A percentile compares a stretch with the other conserved stretches of the same genome.
phyloP scores from a whole-genome alignment of 2,329 filamentous ascomycete species.

The Aspergillus texensis region DNA sequence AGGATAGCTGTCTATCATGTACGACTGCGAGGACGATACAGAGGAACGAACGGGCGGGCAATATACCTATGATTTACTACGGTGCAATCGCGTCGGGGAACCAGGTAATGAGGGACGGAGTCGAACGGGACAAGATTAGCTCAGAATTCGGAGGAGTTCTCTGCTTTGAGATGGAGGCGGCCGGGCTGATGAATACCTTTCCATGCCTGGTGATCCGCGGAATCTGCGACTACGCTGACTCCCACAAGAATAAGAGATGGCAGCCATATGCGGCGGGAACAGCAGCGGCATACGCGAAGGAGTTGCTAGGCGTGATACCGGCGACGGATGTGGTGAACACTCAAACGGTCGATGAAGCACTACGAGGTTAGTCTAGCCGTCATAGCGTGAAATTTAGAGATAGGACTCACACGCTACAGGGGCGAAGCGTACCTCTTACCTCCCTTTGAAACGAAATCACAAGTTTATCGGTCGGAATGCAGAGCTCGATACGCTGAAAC shows the following conservation, averaged over 20 bases:
- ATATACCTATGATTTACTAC: conserved; percentile 18
- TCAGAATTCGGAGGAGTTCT: conserved; percentile 1
- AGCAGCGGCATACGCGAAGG: conserved; percentile 1
- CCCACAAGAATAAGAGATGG: conserved; percentile 3
- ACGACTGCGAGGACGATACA: conserved; percentile 26
- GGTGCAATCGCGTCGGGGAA: conserved; percentile 25
- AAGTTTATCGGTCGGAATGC: conserved; percentile 1
- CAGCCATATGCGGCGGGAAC: conserved; percentile 2
- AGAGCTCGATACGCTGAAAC: conserved; percentile 2
- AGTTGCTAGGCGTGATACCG: conserved; percentile 1
- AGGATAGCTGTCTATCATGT: conserved; percentile 34
- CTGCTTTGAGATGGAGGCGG: background rate
- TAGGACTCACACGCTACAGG: background rate
- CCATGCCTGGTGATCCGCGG: background rate
- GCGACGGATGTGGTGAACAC: conserved; percentile 1
- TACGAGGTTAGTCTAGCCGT: conserved; percentile 6
- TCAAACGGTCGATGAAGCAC: conserved; percentile 1
- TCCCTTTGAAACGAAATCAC: conserved; percentile 2
- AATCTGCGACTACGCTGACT: conserved; percentile 3
- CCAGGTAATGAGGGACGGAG: conserved; percentile 20
- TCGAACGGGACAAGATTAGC: conserved; percentile 6
- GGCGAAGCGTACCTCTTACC: background rate
- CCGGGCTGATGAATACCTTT: conserved; percentile 1
- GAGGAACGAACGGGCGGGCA: conserved; percentile 5
- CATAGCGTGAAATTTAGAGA: background rate